Percentiles rank a stretch among this genome's conserved stretches.
Evolutionary conservation across 2,329 filamentous ascomycete species (phyloP).

Genomic region (Catunica adiposa): DNA sequence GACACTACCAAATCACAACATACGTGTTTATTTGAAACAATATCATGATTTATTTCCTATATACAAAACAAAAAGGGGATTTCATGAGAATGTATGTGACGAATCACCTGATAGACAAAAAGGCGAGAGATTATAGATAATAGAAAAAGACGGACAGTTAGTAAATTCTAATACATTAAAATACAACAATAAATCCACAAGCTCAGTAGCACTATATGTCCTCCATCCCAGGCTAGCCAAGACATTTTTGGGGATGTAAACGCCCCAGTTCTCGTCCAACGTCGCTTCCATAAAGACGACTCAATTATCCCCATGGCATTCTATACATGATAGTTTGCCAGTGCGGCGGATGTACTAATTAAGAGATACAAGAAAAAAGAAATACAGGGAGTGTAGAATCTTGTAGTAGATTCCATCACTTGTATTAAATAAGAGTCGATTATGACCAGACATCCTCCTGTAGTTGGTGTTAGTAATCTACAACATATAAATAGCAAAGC

Average conservation of each 20-base stretch:
- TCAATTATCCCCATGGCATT: background rate
- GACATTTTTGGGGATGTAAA: no score
- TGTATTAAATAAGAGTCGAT: constrained; percentile 14
- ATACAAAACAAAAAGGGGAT: background rate
- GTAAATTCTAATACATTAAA: no score
- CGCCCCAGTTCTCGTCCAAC: background rate
- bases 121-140: background rate
- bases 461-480: constrained; percentile 12
- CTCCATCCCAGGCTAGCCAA: background rate
- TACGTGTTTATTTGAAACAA: no score
- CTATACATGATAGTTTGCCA: background rate
- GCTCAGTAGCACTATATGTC: background rate
- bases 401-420: background rate
- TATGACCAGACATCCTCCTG: constrained; percentile 60
- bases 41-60: background rate
- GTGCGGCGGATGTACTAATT: background rate
- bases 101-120: background rate
- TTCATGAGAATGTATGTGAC: background rate
- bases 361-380: constrained; percentile 3
- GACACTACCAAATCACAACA: no score
- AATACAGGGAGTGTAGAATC: background rate
- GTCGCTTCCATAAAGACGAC: background rate
- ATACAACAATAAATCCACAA: background rate
- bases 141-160: background rate
- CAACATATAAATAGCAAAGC: background rate